phyloP scores from a whole-genome alignment of 495 filamentous ascomycete species.

The Niebla homalea region DNA sequence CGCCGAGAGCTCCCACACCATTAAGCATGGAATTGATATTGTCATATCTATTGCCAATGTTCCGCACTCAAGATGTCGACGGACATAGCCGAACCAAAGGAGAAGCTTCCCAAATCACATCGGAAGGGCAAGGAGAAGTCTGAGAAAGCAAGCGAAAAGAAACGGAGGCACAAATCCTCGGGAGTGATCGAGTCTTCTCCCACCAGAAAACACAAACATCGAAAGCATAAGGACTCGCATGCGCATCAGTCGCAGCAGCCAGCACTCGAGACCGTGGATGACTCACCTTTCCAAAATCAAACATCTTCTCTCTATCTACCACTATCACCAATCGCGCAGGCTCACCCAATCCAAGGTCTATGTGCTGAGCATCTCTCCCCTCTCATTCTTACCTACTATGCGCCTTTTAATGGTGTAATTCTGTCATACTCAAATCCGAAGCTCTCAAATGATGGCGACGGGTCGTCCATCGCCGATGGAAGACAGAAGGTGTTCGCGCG shows the following conservation, averaged over 20 bases:
- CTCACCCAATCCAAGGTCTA: conserved; percentile 48
- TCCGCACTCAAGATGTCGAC: background rate
- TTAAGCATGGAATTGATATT: too few relatives aligned
- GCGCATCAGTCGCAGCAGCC: background rate
- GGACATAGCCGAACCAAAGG: background rate
- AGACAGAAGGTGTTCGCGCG: conserved; percentile 36
- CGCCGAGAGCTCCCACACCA: too few relatives aligned
- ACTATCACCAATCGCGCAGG: conserved; percentile 51
- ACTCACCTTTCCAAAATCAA: conserved; percentile 47
- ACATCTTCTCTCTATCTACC: conserved; percentile 58
- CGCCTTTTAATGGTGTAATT: conserved; percentile 55
- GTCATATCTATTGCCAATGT: too few relatives aligned
- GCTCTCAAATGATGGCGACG: conserved; percentile 18
- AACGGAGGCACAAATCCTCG: conserved; percentile 41
- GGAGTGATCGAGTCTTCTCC: conserved; percentile 24
- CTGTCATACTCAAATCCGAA: conserved; percentile 53
- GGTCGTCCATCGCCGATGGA: conserved; percentile 19
- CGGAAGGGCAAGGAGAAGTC: conserved; percentile 12
- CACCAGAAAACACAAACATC: conserved; percentile 36
- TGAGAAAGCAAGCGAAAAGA: conserved; percentile 33
- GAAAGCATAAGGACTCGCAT: conserved; percentile 1
- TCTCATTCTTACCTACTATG: conserved; percentile 60
- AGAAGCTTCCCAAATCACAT: background rate
- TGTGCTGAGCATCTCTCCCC: conserved; percentile 66
- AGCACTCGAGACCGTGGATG: conserved; percentile 4